These are phyloP conservation scores for Aspergillus sp. DNA, from an alignment of 2,329 filamentous ascomycete genomes.

Conservation along the genomic window DNA sequence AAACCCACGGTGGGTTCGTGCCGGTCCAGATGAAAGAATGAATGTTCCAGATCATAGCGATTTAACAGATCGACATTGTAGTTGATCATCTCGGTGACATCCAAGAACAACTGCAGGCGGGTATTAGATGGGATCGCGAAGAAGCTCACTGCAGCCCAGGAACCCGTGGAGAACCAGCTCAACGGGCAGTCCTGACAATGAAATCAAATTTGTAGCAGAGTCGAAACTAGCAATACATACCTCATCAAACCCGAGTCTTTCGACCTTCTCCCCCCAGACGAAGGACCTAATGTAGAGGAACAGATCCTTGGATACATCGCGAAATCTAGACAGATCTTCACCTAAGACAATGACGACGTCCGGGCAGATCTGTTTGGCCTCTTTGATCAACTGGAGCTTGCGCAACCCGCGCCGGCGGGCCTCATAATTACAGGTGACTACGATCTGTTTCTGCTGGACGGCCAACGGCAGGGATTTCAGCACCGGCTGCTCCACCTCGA, in stretches of 20 bases:
- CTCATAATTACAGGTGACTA: conserved; percentile 92
- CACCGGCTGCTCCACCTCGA: conserved; percentile 76
- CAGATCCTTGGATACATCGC: conserved; percentile 79
- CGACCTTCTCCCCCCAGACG: conserved; percentile 76
- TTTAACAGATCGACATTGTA: conserved; percentile 79
- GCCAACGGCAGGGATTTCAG: conserved; percentile 75
- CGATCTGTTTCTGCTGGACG: conserved; percentile 88
- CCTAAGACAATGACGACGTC: conserved; percentile 83
- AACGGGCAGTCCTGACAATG: background rate
- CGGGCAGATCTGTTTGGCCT: conserved; percentile 77
- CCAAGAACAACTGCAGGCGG: conserved; percentile 61
- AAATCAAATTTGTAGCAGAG: too few relatives aligned
- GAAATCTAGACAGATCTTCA: conserved; percentile 81
- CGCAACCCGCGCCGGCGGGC: conserved; percentile 66
- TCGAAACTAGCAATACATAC: conserved; percentile 48
- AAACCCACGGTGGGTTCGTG: conserved; percentile 80
- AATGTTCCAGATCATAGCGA: conserved; percentile 60
- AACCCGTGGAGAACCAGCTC: background rate
- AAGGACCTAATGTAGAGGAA: conserved; percentile 71
- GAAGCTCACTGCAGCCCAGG: background rate
- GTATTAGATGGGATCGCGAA: background rate
- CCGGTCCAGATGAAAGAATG: conserved; percentile 77
- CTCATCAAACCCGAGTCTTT: conserved; percentile 89
- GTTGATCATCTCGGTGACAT: conserved; percentile 81
- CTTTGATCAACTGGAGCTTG: conserved; percentile 83